Percentiles rank a stretch among this genome's conserved stretches.
These are phyloP conservation scores for Wickerhamomyces sp. DNA, from an alignment of 1,139 yeast genomes.

Conservation along the genomic window DNA sequence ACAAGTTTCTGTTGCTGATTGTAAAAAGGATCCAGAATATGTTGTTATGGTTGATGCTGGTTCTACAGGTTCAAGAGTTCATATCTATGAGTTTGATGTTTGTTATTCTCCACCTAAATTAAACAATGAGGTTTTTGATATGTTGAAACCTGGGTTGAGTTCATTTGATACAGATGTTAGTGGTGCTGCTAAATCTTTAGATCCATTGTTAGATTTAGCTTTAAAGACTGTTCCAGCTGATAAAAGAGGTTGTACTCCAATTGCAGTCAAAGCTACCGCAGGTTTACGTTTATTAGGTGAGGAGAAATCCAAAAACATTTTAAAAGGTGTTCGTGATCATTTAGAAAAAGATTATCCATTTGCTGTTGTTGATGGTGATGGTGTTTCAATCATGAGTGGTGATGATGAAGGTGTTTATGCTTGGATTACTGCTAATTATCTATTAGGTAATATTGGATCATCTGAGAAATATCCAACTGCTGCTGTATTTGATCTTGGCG, in stretches of 20 bases:
- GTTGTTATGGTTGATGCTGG: constrained; percentile 97
- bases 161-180: constrained; percentile 72
- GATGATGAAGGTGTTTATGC: constrained; percentile 98
- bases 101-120: constrained; percentile 79
- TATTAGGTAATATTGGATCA: constrained; percentile 87
- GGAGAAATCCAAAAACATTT: constrained; percentile 61
- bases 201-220: constrained; percentile 73
- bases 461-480: constrained; percentile 74
- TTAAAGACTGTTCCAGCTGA: constrained; percentile 68
- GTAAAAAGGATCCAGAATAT: constrained; percentile 39
- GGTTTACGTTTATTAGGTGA: constrained; percentile 87
- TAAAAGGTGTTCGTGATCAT: constrained; percentile 70
- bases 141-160: constrained; percentile 91
- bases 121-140: constrained; percentile 73
- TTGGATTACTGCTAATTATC: constrained; percentile 93
- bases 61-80: constrained; percentile 93
- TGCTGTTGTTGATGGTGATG: constrained; percentile 81
- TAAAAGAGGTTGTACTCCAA: constrained; percentile 76
- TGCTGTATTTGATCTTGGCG: constrained; percentile 96
- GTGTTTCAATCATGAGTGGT: constrained; percentile 91
- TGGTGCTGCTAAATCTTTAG: constrained; percentile 86
- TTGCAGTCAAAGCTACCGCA: constrained; percentile 97
- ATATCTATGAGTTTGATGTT: constrained; percentile 84
- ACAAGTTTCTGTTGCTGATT: constrained; percentile 16
- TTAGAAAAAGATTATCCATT: constrained; percentile 80